Evolutionary conservation across 169 alveolate genomes (phyloP).

Genomic region (Cryptosporidium sp.): DNA sequence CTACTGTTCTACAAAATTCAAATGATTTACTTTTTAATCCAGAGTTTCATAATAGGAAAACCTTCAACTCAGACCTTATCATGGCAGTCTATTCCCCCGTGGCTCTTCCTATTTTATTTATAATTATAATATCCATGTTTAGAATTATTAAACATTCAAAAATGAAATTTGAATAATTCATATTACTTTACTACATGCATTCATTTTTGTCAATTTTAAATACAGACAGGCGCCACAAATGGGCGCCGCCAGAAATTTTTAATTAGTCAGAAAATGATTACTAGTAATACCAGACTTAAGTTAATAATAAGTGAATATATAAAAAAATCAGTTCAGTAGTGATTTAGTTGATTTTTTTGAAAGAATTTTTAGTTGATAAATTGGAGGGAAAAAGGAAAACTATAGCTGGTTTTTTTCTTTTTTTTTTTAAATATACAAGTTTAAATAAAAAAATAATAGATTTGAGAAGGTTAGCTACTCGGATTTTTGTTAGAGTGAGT

Average conservation of each 20-base stretch:
- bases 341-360: neutral
- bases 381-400: neutral
- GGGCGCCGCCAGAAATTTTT: neutral
- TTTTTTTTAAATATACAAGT: neutral
- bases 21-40: slow-evolving; percentile 35
- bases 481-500: neutral
- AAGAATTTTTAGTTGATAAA: neutral
- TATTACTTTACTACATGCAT: neutral
- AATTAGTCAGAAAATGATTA: slow-evolving; percentile 1
- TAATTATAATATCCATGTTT: slow-evolving; percentile 21
- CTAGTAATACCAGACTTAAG: neutral
- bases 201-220: neutral
- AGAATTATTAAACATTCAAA: slow-evolving; percentile 14
- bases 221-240: neutral
- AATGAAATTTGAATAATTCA: slow-evolving; percentile 8
- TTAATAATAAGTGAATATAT: neutral
- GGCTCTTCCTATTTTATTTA: neutral
- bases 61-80: slow-evolving; percentile 20
- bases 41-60: slow-evolving; percentile 19
- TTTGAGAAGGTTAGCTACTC: no score
- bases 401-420: neutral
- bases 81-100: slow-evolving; percentile 23
- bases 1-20: neutral
- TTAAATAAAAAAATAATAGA: no score
- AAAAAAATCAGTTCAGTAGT: neutral